Evolutionary conservation across 495 filamentous ascomycete genomes (phyloP).

Genomic region (Tuber umbilicatum): DNA sequence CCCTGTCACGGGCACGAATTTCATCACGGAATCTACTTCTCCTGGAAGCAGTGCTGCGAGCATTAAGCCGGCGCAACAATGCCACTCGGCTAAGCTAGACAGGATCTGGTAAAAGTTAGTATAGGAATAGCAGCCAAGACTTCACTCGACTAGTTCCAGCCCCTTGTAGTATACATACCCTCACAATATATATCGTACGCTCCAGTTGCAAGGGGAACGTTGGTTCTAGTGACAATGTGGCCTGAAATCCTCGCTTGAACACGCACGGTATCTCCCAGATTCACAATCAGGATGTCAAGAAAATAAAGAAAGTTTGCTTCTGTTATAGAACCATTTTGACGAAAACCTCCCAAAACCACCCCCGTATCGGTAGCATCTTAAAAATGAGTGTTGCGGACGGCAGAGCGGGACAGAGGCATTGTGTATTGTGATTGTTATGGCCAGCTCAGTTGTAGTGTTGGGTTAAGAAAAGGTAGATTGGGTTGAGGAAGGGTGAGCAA

Average conservation of each 20-base stretch:
- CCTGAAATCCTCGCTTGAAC: slow-evolving; percentile 15
- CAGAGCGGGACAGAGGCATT: slow-evolving; percentile 11
- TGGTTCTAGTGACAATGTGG: slow-evolving; percentile 11
- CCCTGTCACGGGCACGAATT: slow-evolving; percentile 23
- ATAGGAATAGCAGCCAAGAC: slow-evolving; percentile 1
- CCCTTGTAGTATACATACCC: slow-evolving; percentile 14
- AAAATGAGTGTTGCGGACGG: slow-evolving; percentile 10
- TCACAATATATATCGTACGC: slow-evolving; percentile 22
- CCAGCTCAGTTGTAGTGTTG: background rate
- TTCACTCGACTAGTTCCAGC: background rate
- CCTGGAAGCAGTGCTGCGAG: slow-evolving; percentile 11
- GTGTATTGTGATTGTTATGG: background rate
- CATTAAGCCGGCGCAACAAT: slow-evolving; percentile 22
- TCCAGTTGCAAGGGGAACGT: slow-evolving; percentile 6
- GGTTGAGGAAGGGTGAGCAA: background rate
- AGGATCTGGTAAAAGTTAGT: slow-evolving; percentile 8
- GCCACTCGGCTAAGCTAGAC: slow-evolving; percentile 18
- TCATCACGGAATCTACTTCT: slow-evolving; percentile 20
- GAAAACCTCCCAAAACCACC: slow-evolving; percentile 8
- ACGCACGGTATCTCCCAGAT: background rate
- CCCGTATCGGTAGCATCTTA: slow-evolving; percentile 2
- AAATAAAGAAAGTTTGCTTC: slow-evolving; percentile 17
- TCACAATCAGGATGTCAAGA: slow-evolving; percentile 12
- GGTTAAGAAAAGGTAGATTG: background rate
- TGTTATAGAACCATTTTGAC: slow-evolving; percentile 20